Evolutionary conservation across 768 basidiomycete genomes (phyloP).

Genomic region (Stropharia rugosoannulata): DNA sequence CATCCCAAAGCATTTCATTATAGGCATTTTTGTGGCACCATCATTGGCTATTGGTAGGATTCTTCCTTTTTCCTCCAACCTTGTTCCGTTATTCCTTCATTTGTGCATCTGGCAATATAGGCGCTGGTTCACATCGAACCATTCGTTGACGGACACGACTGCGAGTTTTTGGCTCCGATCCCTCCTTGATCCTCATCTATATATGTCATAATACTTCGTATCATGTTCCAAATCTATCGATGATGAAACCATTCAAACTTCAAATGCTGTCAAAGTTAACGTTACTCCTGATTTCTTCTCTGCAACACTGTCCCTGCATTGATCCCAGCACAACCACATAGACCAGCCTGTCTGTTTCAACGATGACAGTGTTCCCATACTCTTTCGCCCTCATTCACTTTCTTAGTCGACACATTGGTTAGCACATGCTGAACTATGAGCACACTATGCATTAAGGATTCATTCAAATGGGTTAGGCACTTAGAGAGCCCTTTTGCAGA

Average conservation of each 20-base stretch:
- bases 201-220: too few relatives aligned
- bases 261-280: neutral
- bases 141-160: too few relatives aligned
- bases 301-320: too few relatives aligned
- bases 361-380: neutral
- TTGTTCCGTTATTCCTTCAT: too few relatives aligned
- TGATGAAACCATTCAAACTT: too few relatives aligned
- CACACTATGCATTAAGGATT: neutral
- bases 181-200: too few relatives aligned
- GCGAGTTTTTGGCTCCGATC: too few relatives aligned
- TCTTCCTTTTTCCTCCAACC: too few relatives aligned
- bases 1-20: neutral
- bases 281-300: neutral
- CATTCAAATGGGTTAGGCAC: neutral
- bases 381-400: neutral
- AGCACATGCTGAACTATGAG: neutral
- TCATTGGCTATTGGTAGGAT: neutral
- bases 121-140: too few relatives aligned
- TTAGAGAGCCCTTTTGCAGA: neutral
- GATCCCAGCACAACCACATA: neutral
- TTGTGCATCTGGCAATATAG: too few relatives aligned
- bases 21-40: neutral
- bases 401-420: neutral
- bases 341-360: neutral
- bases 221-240: too few relatives aligned